Evolutionary conservation across 2,329 filamentous ascomycete species (phyloP), one percentile per base, ranked within the genome.

Genomic region (Thelonectria blattea): DNA sequence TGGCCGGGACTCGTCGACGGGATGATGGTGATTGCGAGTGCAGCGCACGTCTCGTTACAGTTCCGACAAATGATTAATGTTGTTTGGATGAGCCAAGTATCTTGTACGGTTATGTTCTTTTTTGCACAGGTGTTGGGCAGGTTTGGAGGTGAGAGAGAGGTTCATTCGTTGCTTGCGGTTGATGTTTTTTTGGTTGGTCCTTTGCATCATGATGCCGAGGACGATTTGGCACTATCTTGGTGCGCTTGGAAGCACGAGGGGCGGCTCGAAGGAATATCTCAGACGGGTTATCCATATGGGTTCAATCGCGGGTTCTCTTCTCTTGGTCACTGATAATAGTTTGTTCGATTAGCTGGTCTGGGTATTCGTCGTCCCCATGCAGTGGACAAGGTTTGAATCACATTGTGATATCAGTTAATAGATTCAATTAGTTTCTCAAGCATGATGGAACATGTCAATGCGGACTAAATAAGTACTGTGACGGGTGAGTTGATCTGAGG

Each of bases 101-200:
- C 43, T 42, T 56, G 52, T 51, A 60, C 56, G 42, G 56, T 39
- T 60, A 30, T 45, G 49, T 47, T 20, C 20, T 42, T 46, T 60
- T 49, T 48, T 52, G 53, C 46, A 52, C 46, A 59, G 56, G 56
- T 50, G 60, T 56, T 62, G 56, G 56, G 59, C 60, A 32, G 60
- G 60, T 59, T 62, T 62, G 56, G 60, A 59, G 52, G 60, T 39
- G 18, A 47, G n/a, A 53, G 24, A 15, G 12, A 45, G 52, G 42
- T 32, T 56, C 43, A 34, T 37, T 60, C 34, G 34, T n/a, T 24
- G 5, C 27, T 30, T 30, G 27, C 27, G 9, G 27, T 56, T 20
- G 39, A 18, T 48, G 51, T 60, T 20, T 37, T 5, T 5, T 41
- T 47, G n/a, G 9, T 46, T 27, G 17, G 15, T 18, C 12, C 6